These are phyloP conservation scores for Taphrina wiesneri DNA, from an alignment of 1,139 yeast species.

Conservation along the genomic window DNA sequence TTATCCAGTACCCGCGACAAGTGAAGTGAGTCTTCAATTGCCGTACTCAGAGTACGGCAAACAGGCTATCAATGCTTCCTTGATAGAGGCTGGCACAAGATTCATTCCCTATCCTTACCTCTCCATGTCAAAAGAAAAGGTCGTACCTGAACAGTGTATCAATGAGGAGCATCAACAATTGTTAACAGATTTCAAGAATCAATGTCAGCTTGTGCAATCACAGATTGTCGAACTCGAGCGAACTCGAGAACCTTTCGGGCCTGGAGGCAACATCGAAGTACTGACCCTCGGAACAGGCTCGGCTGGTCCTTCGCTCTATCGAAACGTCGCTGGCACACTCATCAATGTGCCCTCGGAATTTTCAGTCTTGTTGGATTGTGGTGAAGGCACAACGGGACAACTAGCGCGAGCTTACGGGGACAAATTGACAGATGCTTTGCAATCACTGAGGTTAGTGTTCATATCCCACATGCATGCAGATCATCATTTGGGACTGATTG, in stretches of 20 bases:
- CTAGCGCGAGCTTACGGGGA: slow-evolving; percentile 64
- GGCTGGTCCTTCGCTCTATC: slow-evolving; percentile 77
- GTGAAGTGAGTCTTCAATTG: neutral
- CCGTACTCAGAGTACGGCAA: neutral
- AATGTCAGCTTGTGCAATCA: neutral
- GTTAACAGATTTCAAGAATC: neutral
- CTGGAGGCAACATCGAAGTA: slow-evolving; percentile 58
- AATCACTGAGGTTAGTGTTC: slow-evolving; percentile 65
- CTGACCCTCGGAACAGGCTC: slow-evolving; percentile 92
- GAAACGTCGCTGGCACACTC: slow-evolving; percentile 52
- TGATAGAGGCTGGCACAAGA: neutral
- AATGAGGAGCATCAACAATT: slow-evolving; percentile 7
- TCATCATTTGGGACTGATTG: slow-evolving; percentile 81
- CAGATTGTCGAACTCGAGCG: neutral
- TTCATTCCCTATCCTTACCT: slow-evolving; percentile 2
- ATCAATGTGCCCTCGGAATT: slow-evolving; percentile 4
- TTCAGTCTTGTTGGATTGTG: slow-evolving; percentile 72
- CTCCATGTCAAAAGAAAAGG: neutral
- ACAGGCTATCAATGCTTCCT: slow-evolving; percentile 10
- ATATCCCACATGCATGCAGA: slow-evolving; percentile 96
- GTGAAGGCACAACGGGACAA: slow-evolving; percentile 85
- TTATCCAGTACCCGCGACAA: neutral
- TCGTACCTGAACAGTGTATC: neutral
- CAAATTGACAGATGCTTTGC: slow-evolving; percentile 49
- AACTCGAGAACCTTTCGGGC: neutral